Evolutionary conservation across 192 early-diverging fungal species (phyloP).

Genomic region (Linnemannia schmuckeri): DNA sequence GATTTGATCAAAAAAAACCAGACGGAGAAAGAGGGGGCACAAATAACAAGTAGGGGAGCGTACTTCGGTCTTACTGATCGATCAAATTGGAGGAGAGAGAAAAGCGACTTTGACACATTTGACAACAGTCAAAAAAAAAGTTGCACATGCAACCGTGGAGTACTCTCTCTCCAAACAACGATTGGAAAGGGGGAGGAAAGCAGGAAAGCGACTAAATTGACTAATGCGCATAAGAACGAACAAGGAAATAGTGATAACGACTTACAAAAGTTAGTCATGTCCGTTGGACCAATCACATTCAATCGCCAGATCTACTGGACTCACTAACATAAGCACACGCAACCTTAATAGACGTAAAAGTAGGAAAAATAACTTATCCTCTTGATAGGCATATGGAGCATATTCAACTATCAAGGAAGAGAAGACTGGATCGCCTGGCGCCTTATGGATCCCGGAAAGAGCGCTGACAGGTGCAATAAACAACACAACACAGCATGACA

Average conservation of each 20-base stretch:
- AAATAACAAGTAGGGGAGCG: too few relatives aligned
- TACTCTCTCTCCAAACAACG: not conserved
- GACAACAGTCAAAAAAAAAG: not conserved
- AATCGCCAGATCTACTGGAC: not conserved
- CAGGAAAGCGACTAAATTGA: not conserved
- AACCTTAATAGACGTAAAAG: too few relatives aligned
- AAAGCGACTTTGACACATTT: not conserved
- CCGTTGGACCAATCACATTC: not conserved
- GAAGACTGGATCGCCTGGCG: too few relatives aligned
- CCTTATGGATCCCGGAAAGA: not conserved
- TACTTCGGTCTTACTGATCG: not conserved
- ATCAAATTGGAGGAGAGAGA: not conserved
- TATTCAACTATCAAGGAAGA: too few relatives aligned
- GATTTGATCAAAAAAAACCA: not conserved
- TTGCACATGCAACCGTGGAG: slow-evolving; percentile 1
- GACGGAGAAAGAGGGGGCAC: too few relatives aligned
- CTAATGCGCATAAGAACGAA: not conserved
- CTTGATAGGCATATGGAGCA: too few relatives aligned
- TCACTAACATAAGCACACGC: too few relatives aligned
- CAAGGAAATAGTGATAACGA: not conserved
- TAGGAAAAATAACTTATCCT: too few relatives aligned
- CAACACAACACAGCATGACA: not conserved
- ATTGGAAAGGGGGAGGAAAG: not conserved
- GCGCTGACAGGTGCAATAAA: not conserved
- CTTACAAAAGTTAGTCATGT: slow-evolving; percentile 11